These are phyloP conservation scores for Plenodomus biglobosus DNA, from an alignment of 2,329 filamentous ascomycete genomes.

Conservation along the genomic window DNA sequence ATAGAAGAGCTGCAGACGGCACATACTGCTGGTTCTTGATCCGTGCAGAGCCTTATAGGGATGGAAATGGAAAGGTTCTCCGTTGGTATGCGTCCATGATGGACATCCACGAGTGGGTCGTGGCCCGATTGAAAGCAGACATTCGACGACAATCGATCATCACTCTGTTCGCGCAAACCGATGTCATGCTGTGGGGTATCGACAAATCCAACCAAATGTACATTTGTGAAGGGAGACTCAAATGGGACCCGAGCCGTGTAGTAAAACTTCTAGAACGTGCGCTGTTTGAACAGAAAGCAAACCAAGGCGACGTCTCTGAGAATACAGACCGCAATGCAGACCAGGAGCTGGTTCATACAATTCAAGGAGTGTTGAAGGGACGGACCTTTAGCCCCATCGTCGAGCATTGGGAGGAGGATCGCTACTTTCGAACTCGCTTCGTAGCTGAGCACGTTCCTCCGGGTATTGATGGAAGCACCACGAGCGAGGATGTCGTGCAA, in stretches of 20 bases:
- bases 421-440: constrained; percentile 9
- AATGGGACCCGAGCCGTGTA: constrained; percentile 4
- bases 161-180: constrained; percentile 8
- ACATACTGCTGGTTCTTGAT: constrained; percentile 1
- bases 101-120: constrained; percentile 10
- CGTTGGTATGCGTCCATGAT: constrained; percentile 14
- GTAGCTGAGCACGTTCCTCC: constrained; percentile 5
- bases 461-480: not conserved
- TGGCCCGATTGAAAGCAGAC: constrained; percentile 7
- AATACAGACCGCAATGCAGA: not conserved
- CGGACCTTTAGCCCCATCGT: constrained; percentile 3
- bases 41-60: constrained; percentile 5
- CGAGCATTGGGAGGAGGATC: constrained; percentile 7
- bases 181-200: constrained; percentile 10
- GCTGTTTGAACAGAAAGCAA: not conserved
- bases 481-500: constrained; percentile 1
- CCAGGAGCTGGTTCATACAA: constrained; percentile 3
- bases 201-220: constrained; percentile 6
- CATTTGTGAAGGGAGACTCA: constrained; percentile 5
- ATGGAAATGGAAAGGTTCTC: constrained; percentile 3
- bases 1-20: not conserved
- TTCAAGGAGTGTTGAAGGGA: constrained; percentile 7
- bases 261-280: not conserved
- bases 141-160: constrained; percentile 6
- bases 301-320: not conserved